Percentiles rank a stretch among this genome's conserved stretches.
These are phyloP conservation scores for Aspergillus heteromorphus DNA, from an alignment of 495 filamentous ascomycete species.

Conservation along the genomic window DNA sequence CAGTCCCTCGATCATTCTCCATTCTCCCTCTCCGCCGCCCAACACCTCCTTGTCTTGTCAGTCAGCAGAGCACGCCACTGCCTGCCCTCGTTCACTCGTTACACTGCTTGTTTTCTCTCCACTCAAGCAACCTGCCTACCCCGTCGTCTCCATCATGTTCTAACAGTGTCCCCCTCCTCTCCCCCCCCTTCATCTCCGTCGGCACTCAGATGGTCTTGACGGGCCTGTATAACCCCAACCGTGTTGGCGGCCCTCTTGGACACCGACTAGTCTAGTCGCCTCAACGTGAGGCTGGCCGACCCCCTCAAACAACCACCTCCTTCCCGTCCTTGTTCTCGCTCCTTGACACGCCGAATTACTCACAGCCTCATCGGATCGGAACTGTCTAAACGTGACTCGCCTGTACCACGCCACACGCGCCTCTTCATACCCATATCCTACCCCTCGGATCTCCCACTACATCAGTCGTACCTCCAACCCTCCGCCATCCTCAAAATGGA, in stretches of 20 bases:
- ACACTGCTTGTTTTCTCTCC: slow-evolving; percentile 6
- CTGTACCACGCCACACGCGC: slow-evolving; percentile 21
- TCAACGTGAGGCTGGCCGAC: slow-evolving; percentile 6
- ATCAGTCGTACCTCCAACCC: slow-evolving; percentile 14
- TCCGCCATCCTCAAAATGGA: slow-evolving; percentile 29
- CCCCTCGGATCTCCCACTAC: slow-evolving; percentile 9
- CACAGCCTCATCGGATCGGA: slow-evolving; percentile 12
- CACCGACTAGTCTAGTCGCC: slow-evolving; percentile 10
- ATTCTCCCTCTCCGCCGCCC: no score
- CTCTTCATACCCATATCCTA: not conserved
- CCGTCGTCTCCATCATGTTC: slow-evolving; percentile 15
- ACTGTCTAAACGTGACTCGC: slow-evolving; percentile 11
- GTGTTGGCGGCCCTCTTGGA: slow-evolving; percentile 23
- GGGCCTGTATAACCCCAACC: slow-evolving; percentile 13
- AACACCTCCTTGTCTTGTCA: slow-evolving; percentile 34
- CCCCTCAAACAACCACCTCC: not conserved
- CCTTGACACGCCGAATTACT: not conserved
- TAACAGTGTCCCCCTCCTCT: no score
- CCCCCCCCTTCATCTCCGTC: slow-evolving; percentile 5
- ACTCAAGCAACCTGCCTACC: not conserved
- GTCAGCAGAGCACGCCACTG: slow-evolving; percentile 36
- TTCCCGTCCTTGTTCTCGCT: not conserved
- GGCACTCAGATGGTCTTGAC: slow-evolving; percentile 26
- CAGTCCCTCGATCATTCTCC: slow-evolving; percentile 32
- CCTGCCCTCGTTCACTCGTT: slow-evolving; percentile 21